Percentiles rank a stretch among this genome's conserved stretches.
Conservation (phyloP, 2,329 filamentous ascomycete species). For the Cordyceps pruinosa region DNA sequence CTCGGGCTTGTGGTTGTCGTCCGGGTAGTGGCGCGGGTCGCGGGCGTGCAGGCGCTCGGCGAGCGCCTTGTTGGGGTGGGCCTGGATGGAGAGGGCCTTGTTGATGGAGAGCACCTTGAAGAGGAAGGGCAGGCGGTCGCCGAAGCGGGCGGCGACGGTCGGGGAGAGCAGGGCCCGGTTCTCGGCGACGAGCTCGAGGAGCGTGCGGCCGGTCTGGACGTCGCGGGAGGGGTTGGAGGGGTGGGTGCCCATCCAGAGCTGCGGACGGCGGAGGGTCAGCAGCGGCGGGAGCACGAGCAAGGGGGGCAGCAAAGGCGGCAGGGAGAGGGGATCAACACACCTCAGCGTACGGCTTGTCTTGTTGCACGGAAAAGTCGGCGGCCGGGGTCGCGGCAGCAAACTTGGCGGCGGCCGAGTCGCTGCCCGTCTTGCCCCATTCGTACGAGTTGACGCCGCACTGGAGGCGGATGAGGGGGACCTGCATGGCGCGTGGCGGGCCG, state of each 20-base stretch:
- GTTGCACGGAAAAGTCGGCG: slow-evolving; percentile 66
- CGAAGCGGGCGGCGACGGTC: slow-evolving; percentile 67
- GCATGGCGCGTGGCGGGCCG: slow-evolving; percentile 37
- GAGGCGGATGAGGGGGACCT: slow-evolving; percentile 77
- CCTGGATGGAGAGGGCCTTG: slow-evolving; percentile 95
- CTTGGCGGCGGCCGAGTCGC: slow-evolving; percentile 77
- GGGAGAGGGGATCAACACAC: slow-evolving; percentile 41
- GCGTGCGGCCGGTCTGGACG: slow-evolving; percentile 70
- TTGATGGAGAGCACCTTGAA: slow-evolving; percentile 97
- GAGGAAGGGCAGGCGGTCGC: slow-evolving; percentile 81
- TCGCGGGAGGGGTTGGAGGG: slow-evolving; percentile 93
- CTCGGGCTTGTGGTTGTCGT: slow-evolving; percentile 99
- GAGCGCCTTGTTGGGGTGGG: slow-evolving; percentile 87
- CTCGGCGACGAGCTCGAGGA: slow-evolving; percentile 81
- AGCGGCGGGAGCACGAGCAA: too few relatives aligned
- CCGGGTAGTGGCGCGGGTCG: slow-evolving; percentile 91
- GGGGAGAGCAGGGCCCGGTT: slow-evolving; percentile 76
- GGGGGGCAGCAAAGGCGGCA: too few relatives aligned
- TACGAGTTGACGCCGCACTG: slow-evolving; percentile 96
- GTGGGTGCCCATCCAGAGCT: slow-evolving; percentile 99
- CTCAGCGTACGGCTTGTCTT: slow-evolving; percentile 91
- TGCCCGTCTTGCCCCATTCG: slow-evolving; percentile 95
- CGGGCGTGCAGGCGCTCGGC: slow-evolving; percentile 80
- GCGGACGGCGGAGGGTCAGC: not conserved
- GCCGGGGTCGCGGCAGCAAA: slow-evolving; percentile 81